phyloP scores from a whole-genome alignment of 768 basidiomycete species.

The Clavaria fumosa region DNA sequence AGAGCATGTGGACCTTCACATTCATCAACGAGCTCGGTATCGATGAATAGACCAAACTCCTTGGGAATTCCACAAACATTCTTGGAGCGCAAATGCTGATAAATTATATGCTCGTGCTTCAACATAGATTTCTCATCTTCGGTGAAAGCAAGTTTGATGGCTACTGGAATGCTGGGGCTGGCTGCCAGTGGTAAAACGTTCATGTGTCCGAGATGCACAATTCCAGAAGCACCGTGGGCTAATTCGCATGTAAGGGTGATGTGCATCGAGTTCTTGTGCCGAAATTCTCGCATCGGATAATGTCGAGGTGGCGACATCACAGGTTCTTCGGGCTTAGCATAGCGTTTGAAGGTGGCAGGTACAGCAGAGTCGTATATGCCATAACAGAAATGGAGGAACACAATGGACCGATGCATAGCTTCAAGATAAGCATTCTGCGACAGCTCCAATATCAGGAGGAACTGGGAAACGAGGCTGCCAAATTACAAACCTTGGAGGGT shows the following conservation, averaged over 20 bases:
- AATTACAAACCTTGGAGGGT: too few species aligned
- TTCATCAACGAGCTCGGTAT: slow-evolving; percentile 4
- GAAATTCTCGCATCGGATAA: too few species aligned
- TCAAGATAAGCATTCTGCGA: too few species aligned
- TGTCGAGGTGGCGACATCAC: too few species aligned
- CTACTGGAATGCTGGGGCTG: too few species aligned
- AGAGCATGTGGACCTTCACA: slow-evolving; percentile 2
- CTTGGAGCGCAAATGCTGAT: slow-evolving; percentile 4
- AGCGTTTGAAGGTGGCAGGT: not conserved
- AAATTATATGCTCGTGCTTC: slow-evolving; percentile 8
- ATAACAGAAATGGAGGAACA: not conserved
- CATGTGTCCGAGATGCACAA: slow-evolving; percentile 9
- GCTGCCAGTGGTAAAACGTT: slow-evolving; percentile 5
- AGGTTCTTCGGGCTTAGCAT: too few species aligned
- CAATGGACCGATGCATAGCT: not conserved
- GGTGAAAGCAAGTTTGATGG: slow-evolving; percentile 10
- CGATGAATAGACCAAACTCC: slow-evolving; percentile 10
- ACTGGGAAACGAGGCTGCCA: too few species aligned
- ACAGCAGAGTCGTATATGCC: not conserved
- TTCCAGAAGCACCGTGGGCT: slow-evolving; percentile 9
- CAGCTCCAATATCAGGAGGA: too few species aligned
- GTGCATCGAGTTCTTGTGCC: too few species aligned
- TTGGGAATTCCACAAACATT: slow-evolving; percentile 8
- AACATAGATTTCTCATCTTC: slow-evolving; percentile 5
- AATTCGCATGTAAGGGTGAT: slow-evolving; percentile 10